These are phyloP conservation scores for Astraeus odoratus DNA, from an alignment of 768 basidiomycete genomes.

Conservation along the genomic window DNA sequence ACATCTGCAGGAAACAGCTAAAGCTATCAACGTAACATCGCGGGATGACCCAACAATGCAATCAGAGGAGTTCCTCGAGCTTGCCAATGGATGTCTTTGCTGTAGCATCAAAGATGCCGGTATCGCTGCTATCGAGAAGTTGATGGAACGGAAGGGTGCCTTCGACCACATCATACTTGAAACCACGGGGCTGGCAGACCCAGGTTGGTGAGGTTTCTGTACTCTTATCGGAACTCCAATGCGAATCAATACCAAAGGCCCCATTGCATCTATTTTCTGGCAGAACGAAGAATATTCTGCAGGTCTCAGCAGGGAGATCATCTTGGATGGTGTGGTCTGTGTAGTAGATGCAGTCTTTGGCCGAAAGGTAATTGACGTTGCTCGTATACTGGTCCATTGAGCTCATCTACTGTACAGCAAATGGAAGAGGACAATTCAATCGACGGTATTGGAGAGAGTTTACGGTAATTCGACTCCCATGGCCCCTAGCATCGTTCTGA, in stretches of 20 bases:
- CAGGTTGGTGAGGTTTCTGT: conserved; percentile 43
- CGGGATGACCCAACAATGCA: conserved; percentile 53
- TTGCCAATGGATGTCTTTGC: conserved; percentile 96
- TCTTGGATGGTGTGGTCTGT: conserved; percentile 84
- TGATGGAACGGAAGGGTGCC: conserved; percentile 78
- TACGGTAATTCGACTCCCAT: conserved; percentile 45
- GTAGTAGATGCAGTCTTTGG: conserved; percentile 90
- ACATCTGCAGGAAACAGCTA: conserved; percentile 43
- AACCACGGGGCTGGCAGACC: conserved; percentile 94
- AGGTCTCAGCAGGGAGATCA: conserved; percentile 63
- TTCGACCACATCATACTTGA: conserved; percentile 97
- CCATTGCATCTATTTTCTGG: conserved; percentile 85
- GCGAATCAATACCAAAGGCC: conserved; percentile 41
- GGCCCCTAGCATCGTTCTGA: not conserved
- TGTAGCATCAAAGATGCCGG: conserved; percentile 96
- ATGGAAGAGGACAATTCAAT: conserved; percentile 69
- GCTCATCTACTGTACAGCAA: conserved; percentile 48
- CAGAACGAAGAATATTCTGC: conserved; percentile 73
- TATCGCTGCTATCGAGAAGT: conserved; percentile 86
- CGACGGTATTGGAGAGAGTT: conserved; percentile 68
- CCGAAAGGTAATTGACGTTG: conserved; percentile 34
- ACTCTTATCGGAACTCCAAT: not conserved
- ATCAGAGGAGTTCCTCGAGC: conserved; percentile 83
- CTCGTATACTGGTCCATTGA: conserved; percentile 27
- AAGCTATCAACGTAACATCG: conserved; percentile 77